Base-by-base conservation (phyloP, 495 filamentous ascomycete genomes). In the Aspergillus bertholletiae region DNA sequence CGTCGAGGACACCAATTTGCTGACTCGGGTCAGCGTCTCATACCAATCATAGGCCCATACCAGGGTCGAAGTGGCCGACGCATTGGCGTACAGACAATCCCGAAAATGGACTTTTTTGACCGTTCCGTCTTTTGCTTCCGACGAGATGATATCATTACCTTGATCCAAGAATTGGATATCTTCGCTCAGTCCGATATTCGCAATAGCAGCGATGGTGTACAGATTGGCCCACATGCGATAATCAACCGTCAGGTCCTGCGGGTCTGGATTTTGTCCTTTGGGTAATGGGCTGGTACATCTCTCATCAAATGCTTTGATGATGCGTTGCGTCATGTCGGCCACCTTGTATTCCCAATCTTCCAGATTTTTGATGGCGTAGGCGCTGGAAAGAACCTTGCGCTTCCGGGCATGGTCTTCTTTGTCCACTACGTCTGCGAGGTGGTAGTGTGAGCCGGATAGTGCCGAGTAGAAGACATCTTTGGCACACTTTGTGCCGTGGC, bases 321-420 rank as follows among this genome's bases (percentile, higher is more conserved):
- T 49, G 15, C 68, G 58, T 2, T 56, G 46, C 2, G 58, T 70
- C 51, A 69, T 78, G 53, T 76, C 75, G 1, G 70, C 70, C 8
- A 80, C 75, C 55, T 78, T 80, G 61, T 66, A 64, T 54, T 81
- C 78, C 75, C 77, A 79, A 3, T 66, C 56, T 49, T 77, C 72
- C 5, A 80, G 65, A 51, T 78, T 77, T 67, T 77, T 76, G 15
- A 76, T 46, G 6, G 77, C 73, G 57, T 75, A 81, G 0, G 76
- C 78, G 34, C 57, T 60, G 0, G 77, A 68, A 1, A 80, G 60
- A 0, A 75, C 48, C 24, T 72, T 72, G 9, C 78, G 61, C 57
- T 77, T 77, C 9, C 67, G 65, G 17, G 61, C 57, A 50, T 78
- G 74, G 1, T 76, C 70, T 3, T 49, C 22, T 51, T 68, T 69